Base-by-base conservation (phyloP, 139 green algal genomes). In the Parachlorella kessleri region DNA sequence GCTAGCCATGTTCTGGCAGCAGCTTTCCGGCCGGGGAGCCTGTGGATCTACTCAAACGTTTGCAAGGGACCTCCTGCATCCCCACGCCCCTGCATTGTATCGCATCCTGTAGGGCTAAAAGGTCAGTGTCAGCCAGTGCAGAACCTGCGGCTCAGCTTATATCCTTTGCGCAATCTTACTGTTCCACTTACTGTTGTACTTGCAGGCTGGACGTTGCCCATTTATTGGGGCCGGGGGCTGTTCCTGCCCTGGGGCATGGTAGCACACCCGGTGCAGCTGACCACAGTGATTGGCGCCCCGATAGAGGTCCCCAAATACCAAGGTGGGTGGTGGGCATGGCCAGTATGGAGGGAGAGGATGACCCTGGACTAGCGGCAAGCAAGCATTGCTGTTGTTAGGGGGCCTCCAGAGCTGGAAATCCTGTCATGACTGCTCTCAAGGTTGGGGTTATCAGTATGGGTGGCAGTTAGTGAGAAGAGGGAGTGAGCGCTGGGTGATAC, bases 231-330 rank as follows among this genome's bases (percentile, higher is more conserved):
- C 33, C 70, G 39, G 8, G 89, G 88, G 18, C 35, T 93, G 4
- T 85, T 91, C 10, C 41, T 81, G 54, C 80, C 79, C 32, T 71
- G 42, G 38, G 90, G 90, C 41, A 55, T 94, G 37, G 70, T 94
- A 69, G 85, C 90, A 14, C 81, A 81, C 54, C 67, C 64, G 1
- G 59, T 79, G 21, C 85, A 67, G 4, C 63, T 93, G 8, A 82
- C 79, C n/a, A 85, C 81, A 6, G 88, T 92, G 6, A 82, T 91
- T 41, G 88, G 88, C 8, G 42, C 32, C 4, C 86, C 88, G 33
- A 84, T 91, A 7, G 18, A 76, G 1, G 84, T 89, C 3, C 14
- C 48, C 21, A 14, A 18, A 59, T 59, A 59, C 48, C 21, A 14
- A 59, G 48, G 48, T 59, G 48, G 10, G 48, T 10, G 48, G 18